Conservation (phyloP, 129 eudicot species). For the Flaveria sonorensis region DNA sequence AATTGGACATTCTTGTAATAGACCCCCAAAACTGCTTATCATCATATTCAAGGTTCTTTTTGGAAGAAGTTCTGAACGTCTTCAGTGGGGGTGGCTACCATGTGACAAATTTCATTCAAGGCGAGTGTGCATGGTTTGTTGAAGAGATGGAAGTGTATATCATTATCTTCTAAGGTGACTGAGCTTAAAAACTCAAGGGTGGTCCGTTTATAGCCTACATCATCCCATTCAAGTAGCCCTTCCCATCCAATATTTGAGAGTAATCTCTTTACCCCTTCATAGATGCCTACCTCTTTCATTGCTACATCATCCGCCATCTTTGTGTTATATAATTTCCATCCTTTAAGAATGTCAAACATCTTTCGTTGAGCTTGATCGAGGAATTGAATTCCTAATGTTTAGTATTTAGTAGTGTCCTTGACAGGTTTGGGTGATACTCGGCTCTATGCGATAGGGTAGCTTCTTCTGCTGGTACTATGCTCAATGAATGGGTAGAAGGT, state of each 20-base stretch:
- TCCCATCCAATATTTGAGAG: constrained; percentile 4
- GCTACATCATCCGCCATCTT: neutral
- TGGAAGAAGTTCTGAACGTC: neutral
- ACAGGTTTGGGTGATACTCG: neutral
- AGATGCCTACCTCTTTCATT: neutral
- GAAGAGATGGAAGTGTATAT: neutral
- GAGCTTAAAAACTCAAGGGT: neutral
- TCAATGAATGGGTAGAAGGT: too few relatives aligned
- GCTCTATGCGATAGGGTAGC: neutral
- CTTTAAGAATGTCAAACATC: neutral
- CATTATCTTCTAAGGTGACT: neutral
- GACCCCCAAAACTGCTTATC: neutral
- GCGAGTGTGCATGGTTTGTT: neutral
- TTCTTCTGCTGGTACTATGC: too few relatives aligned
- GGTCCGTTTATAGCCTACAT: neutral
- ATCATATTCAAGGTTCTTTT: neutral
- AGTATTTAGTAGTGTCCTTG: neutral
- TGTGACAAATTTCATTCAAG: neutral
- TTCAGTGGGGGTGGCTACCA: neutral
- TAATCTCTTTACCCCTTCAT: neutral
- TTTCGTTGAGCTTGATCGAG: neutral
- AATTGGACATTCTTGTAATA: neutral
- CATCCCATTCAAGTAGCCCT: neutral
- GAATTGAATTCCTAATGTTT: neutral
- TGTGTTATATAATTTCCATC: neutral